phyloP scores from a whole-genome alignment of 257 asterid genomes.

The Mentha longifolia region DNA sequence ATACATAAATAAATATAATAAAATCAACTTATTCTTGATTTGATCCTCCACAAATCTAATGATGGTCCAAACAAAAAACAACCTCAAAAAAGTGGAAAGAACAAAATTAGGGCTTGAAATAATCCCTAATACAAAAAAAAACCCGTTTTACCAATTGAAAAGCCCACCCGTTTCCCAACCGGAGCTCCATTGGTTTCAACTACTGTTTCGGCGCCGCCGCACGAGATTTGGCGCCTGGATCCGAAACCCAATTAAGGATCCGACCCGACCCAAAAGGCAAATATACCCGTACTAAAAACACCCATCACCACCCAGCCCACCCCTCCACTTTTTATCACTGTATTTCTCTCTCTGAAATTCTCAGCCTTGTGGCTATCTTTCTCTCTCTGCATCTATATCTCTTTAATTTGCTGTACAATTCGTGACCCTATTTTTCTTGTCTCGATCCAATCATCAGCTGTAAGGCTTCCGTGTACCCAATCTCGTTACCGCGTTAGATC shows the following conservation, averaged over 20 bases:
- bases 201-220: neutral
- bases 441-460: slow-evolving; percentile 52
- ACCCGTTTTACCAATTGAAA: slow-evolving; percentile 3
- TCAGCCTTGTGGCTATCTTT: slow-evolving; percentile 42
- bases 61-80: slow-evolving; percentile 1
- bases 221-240: slow-evolving; percentile 6
- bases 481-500: slow-evolving; percentile 40
- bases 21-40: slow-evolving; percentile 14
- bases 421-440: neutral
- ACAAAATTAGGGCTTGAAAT: slow-evolving; percentile 31
- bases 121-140: slow-evolving; percentile 7
- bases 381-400: slow-evolving; percentile 40
- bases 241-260: neutral
- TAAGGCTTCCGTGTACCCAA: slow-evolving; percentile 39
- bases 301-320: no score
- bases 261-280: slow-evolving; percentile 30
- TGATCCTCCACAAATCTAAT: slow-evolving; percentile 8
- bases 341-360: slow-evolving; percentile 35
- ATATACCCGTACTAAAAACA: neutral
- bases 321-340: slow-evolving; percentile 29
- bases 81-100: neutral
- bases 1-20: no score
- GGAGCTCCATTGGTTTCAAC: slow-evolving; percentile 20
- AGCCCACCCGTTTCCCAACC: neutral
- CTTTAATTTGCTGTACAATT: slow-evolving; percentile 21